A percentile compares a stretch with the other conserved stretches of the same genome.
phyloP scores from a whole-genome alignment of 352 stramenopile species.

The Phytophthora sp. region DNA sequence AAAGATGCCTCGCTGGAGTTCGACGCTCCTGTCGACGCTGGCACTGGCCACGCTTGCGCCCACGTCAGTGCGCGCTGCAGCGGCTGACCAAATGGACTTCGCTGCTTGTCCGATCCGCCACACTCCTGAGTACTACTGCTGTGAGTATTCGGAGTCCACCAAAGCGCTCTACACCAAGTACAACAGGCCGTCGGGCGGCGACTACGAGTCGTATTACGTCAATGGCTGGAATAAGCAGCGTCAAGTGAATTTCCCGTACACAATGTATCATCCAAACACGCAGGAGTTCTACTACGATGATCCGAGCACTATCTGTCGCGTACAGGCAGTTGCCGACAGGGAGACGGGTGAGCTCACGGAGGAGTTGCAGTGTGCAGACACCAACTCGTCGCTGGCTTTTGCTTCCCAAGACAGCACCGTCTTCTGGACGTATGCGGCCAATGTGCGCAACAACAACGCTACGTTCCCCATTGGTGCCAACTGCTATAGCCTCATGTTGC shows the following conservation, averaged over 20 bases:
- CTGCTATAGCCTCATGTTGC: conserved; percentile 44
- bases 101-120: conserved; percentile 45
- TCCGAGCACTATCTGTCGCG: conserved; percentile 33
- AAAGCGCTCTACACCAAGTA: conserved; percentile 43
- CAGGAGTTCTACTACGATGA: conserved; percentile 46
- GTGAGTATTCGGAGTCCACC: conserved; percentile 37
- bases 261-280: conserved; percentile 41
- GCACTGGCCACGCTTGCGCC: conserved; percentile 15
- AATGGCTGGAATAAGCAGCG: conserved; percentile 39
- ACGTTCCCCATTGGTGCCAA: conserved; percentile 48
- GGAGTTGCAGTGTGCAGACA: conserved; percentile 39
- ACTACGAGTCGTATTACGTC: conserved; percentile 42
- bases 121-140: conserved; percentile 43
- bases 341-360: conserved; percentile 33
- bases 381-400: conserved; percentile 36
- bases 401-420: conserved; percentile 40
- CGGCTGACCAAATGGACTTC: conserved; percentile 36
- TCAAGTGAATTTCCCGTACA: conserved; percentile 46
- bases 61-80: conserved; percentile 13
- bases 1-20: conserved; percentile 21
- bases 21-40: conserved; percentile 10
- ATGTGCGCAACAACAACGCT: conserved; percentile 56
- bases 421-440: conserved; percentile 49
- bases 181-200: conserved; percentile 34
- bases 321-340: conserved; percentile 33